These are phyloP conservation scores for Pelargonium australe DNA, from an alignment of 441 rosid species.

Conservation along the genomic window DNA sequence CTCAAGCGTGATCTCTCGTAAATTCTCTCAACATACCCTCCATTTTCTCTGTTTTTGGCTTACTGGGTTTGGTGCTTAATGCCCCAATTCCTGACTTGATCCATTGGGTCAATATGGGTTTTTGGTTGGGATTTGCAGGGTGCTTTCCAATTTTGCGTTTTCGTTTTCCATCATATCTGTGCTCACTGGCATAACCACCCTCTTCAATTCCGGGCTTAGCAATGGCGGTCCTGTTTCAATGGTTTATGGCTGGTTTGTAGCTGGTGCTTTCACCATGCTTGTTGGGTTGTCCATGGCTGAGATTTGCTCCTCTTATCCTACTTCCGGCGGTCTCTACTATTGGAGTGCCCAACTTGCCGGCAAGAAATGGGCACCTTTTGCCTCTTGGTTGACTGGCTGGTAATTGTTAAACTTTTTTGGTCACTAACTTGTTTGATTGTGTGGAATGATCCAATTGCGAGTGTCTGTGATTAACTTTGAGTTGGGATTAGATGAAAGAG, in stretches of 20 bases:
- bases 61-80: background rate
- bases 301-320: constrained; percentile 88
- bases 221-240: constrained; percentile 74
- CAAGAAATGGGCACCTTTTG: constrained; percentile 82
- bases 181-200: constrained; percentile 78
- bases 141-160: constrained; percentile 84
- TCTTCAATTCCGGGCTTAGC: constrained; percentile 65
- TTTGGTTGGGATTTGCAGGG: constrained; percentile 37
- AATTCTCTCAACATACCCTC: constrained; percentile 17
- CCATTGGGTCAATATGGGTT: background rate
- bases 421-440: no score
- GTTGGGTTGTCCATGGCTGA: constrained; percentile 91
- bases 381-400: constrained; percentile 96
- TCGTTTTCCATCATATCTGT: constrained; percentile 88
- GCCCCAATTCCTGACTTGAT: constrained; percentile 8
- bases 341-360: constrained; percentile 99
- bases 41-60: background rate
- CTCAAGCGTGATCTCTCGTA: constrained; percentile 95
- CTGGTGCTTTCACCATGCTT: constrained; percentile 71
- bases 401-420: constrained; percentile 17
- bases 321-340: constrained; percentile 91
- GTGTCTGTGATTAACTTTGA: background rate
- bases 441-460: constrained; percentile 24
- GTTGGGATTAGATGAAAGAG: background rate
- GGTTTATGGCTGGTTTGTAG: constrained; percentile 82